Evolutionary conservation across 148 eudicot species (phyloP), one percentile per base, ranked within the genome.

Genomic region (Vaccinium macrocarpon): DNA sequence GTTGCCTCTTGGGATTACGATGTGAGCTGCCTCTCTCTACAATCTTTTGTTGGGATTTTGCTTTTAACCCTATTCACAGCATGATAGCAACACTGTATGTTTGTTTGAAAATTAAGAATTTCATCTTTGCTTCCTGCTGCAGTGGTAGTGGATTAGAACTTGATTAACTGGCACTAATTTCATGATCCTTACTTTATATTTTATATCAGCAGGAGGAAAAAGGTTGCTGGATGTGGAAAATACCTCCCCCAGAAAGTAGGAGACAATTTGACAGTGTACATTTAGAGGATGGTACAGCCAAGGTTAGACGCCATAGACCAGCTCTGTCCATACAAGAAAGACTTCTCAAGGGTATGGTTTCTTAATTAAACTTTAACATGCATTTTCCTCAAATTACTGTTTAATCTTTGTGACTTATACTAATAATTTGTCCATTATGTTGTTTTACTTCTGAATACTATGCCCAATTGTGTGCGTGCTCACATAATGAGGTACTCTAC

Each of bases 1-100:
- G 66, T 73, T 89, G 91, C 98, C 50, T 89, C 92, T 51, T 97
- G 99, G 99, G 97, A 93, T 85, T 97, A 86, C 85, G 98, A 95
- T 90, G 99, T 97, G 78, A 91, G 95, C 85, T 80, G 32, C 55
- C 32, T 80, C 42, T 70, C 18, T 21, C 23, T 12, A 35, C 19
- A 29, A 73, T 25, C 81, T 8, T 73, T 56, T n/a, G n/a, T 13
- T 27, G 46, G 53, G 76, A 38, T 21, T 51, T 82, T 13, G 35
- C 64, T 82, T 68, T 10, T 70, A 29, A 25, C 25, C 48, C 16
- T 68, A 25, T 9, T 15, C 48, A 49, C 18, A 42, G 46, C 46
- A 42, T 42, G 46, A 42, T 48, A 66, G 62, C 42, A 78, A 50
- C 53, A 51, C 18, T 8, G n/a, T n/a, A 49, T 18, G 3, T n/a